Percentiles rank a stretch among this genome's conserved stretches.
Evolutionary conservation across 2,329 filamentous ascomycete genomes (phyloP).

Genomic region (Monosporascus ibericus): DNA sequence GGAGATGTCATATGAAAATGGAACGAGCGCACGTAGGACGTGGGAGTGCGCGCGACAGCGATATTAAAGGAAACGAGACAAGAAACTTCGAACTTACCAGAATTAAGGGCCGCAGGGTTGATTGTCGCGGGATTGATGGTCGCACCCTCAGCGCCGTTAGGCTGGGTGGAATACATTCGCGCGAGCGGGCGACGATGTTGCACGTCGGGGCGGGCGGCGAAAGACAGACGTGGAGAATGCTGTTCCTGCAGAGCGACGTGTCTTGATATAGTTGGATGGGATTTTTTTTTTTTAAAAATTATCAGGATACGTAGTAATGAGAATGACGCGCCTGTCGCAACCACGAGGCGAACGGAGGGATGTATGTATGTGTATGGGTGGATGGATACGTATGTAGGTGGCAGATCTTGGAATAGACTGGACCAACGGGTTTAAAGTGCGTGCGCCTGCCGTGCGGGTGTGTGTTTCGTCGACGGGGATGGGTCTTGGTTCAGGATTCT

Average conservation of each 20-base stretch:
- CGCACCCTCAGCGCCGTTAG: conserved; percentile 74
- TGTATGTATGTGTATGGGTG: conserved; percentile 5
- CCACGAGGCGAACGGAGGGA: conserved; percentile 26
- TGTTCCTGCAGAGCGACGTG: conserved; percentile 50
- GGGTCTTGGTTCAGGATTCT: too few species aligned
- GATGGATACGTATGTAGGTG: not conserved
- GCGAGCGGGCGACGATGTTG: conserved; percentile 37
- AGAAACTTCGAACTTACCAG: conserved; percentile 51
- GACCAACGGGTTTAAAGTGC: not conserved
- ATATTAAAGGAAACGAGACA: conserved; percentile 7
- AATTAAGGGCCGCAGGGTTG: conserved; percentile 50
- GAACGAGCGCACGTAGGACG: not conserved
- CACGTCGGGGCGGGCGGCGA: conserved; percentile 22
- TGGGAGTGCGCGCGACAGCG: not conserved
- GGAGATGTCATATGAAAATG: not conserved
- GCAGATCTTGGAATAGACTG: not conserved
- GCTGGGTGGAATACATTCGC: conserved; percentile 55
- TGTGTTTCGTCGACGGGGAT: not conserved
- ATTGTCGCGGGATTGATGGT: conserved; percentile 88
- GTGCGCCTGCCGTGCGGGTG: not conserved
- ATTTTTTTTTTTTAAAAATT: conserved; percentile 23
- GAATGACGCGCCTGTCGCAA: conserved; percentile 28
- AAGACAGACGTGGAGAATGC: conserved; percentile 29
- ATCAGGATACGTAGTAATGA: conserved; percentile 11
- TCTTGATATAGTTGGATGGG: conserved; percentile 55